Percentiles rank a stretch among this genome's conserved stretches.
These are phyloP conservation scores for Penicillium coprophilum DNA, from an alignment of 495 filamentous ascomycete species.

Conservation along the genomic window DNA sequence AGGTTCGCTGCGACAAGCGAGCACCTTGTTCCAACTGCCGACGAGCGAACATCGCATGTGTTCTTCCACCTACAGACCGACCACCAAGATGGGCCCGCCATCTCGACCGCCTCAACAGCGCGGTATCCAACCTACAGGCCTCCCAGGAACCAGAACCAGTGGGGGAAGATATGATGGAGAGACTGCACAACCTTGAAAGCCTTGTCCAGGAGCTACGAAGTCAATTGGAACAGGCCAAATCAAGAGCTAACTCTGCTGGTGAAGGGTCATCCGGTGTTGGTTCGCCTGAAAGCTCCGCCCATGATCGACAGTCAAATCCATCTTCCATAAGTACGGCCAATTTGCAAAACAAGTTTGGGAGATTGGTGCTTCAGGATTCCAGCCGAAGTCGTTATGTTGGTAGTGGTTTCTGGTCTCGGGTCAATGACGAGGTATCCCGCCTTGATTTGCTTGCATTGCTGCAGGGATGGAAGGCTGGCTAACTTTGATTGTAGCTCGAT, in stretches of 20 bases:
- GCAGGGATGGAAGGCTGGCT: background rate
- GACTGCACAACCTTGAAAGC: slow-evolving; percentile 51
- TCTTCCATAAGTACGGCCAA: slow-evolving; percentile 9
- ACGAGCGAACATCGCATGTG: slow-evolving; percentile 58
- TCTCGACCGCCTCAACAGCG: slow-evolving; percentile 25
- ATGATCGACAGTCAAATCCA: slow-evolving; percentile 6
- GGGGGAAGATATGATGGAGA: slow-evolving; percentile 49
- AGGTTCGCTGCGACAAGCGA: slow-evolving; percentile 69
- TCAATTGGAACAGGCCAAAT: slow-evolving; percentile 47
- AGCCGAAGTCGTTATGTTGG: slow-evolving; percentile 49
- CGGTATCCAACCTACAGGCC: slow-evolving; percentile 6
- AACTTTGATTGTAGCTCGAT: slow-evolving; percentile 35
- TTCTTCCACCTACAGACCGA: slow-evolving; percentile 47
- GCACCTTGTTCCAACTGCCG: slow-evolving; percentile 67
- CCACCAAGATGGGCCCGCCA: slow-evolving; percentile 55
- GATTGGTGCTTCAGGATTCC: slow-evolving; percentile 43
- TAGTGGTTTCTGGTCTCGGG: slow-evolving; percentile 53
- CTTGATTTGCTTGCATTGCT: background rate
- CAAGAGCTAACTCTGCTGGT: slow-evolving; percentile 19
- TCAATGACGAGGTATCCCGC: slow-evolving; percentile 52
- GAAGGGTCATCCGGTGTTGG: slow-evolving; percentile 16
- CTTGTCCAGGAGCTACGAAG: slow-evolving; percentile 57
- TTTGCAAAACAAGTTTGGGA: slow-evolving; percentile 40
- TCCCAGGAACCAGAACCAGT: slow-evolving; percentile 21
- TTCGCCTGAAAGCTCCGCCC: slow-evolving; percentile 19